Evolutionary conservation across 2,329 filamentous ascomycete genomes (phyloP).

Genomic region (Talaromyces sp.): DNA sequence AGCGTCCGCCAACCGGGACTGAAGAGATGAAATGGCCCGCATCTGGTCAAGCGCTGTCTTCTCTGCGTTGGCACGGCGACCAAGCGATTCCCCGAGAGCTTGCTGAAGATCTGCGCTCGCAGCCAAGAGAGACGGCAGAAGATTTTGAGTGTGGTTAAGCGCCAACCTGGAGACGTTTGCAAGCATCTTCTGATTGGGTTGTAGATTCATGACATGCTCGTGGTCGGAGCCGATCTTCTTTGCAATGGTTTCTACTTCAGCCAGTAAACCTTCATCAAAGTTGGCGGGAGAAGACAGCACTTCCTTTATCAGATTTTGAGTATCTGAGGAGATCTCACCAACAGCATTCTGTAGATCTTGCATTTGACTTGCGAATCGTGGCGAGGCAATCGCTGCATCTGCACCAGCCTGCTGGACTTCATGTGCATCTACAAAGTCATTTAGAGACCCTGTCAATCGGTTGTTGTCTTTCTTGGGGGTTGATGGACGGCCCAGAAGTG

Average conservation of each 20-base stretch:
- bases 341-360: conserved; percentile 64
- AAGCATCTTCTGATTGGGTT: conserved; percentile 66
- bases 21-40: conserved; percentile 79
- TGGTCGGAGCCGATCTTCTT: conserved; percentile 88
- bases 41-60: conserved; percentile 71
- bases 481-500: conserved; percentile 43
- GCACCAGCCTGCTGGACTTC: conserved; percentile 73
- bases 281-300: conserved; percentile 58
- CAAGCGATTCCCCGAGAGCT: conserved; percentile 53
- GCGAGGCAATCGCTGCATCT: conserved; percentile 61
- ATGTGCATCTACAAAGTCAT: conserved; percentile 75
- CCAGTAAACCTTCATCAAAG: conserved; percentile 69
- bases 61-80: conserved; percentile 69
- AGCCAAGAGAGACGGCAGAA: conserved; percentile 62
- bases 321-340: conserved; percentile 62
- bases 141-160: conserved; percentile 64
- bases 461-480: conserved; percentile 48
- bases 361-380: conserved; percentile 63
- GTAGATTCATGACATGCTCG: conserved; percentile 71
- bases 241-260: conserved; percentile 83
- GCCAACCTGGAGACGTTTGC: conserved; percentile 66
- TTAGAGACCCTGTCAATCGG: conserved; percentile 60
- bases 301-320: conserved; percentile 39
- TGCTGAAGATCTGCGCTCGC: conserved; percentile 59
- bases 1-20: conserved; percentile 71